Percentiles rank a stretch among this genome's conserved stretches.
These are phyloP conservation scores for Populus nigra DNA, from an alignment of 345 rosid species.

Conservation along the genomic window DNA sequence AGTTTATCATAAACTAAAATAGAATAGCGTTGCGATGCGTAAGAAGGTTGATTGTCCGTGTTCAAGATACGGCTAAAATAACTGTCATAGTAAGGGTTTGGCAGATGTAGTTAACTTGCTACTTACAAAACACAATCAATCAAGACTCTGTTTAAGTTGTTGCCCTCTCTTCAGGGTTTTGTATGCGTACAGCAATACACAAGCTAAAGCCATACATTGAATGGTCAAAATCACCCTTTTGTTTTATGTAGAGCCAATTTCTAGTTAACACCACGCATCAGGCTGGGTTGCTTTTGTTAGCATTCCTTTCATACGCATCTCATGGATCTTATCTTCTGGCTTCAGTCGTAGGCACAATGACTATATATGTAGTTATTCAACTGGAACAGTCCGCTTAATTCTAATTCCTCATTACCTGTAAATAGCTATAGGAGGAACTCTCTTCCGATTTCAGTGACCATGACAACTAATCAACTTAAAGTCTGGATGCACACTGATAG, in stretches of 20 bases:
- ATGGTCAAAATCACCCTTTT: background rate
- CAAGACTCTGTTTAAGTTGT: background rate
- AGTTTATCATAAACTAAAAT: background rate
- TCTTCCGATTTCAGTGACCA: background rate
- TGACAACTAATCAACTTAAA: background rate
- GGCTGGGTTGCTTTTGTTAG: background rate
- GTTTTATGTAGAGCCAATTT: background rate
- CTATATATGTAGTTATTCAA: background rate
- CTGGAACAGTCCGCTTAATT: background rate
- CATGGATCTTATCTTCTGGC: slow-evolving; percentile 1
- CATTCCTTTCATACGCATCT: background rate
- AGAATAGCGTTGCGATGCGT: background rate
- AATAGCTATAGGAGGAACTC: background rate
- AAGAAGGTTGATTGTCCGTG: background rate
- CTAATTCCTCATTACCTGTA: background rate
- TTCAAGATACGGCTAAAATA: background rate
- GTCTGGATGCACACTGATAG: background rate
- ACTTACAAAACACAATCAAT: background rate
- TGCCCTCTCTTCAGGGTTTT: background rate
- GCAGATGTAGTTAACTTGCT: background rate
- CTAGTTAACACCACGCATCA: background rate
- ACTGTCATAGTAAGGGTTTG: background rate
- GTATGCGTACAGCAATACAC: background rate
- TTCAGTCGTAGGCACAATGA: background rate
- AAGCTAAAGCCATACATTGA: background rate